These are phyloP conservation scores for Lophiotrema nucula DNA, from an alignment of 495 filamentous ascomycete species.

Conservation along the genomic window DNA sequence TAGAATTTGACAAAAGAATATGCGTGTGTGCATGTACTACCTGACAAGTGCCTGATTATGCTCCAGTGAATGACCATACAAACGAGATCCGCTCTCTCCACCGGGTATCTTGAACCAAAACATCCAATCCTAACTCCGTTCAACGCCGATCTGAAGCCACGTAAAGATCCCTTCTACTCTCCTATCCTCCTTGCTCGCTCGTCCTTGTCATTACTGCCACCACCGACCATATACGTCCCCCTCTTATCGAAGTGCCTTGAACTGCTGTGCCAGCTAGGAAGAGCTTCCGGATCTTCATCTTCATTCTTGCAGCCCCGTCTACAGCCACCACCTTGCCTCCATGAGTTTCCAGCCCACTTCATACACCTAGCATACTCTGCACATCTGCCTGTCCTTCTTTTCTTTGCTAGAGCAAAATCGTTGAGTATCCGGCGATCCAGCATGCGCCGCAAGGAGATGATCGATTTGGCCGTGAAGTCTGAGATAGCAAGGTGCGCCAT, in stretches of 20 bases:
- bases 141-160: too few relatives aligned
- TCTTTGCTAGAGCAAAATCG: conserved; percentile 50
- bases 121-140: too few relatives aligned
- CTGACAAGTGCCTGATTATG: too few relatives aligned
- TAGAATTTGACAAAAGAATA: too few relatives aligned
- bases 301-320: conserved; percentile 28
- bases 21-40: too few relatives aligned
- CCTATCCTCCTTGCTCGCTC: too few relatives aligned
- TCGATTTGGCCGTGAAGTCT: conserved; percentile 24
- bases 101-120: too few relatives aligned
- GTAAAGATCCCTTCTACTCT: too few relatives aligned
- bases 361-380: conserved; percentile 66
- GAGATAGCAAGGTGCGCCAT: conserved; percentile 10
- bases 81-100: too few relatives aligned
- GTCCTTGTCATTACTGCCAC: neutral
- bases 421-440: conserved; percentile 8
- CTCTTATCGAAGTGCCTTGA: conserved; percentile 12
- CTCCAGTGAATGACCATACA: too few relatives aligned
- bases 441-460: conserved; percentile 16
- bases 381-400: conserved; percentile 78
- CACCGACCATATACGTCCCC: conserved; percentile 18
- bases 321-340: conserved; percentile 29
- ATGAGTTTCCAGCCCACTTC: conserved; percentile 23
- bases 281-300: conserved; percentile 22
- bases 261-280: conserved; percentile 25